phyloP scores from a whole-genome alignment of 2,329 filamentous ascomycete genomes.

The Fusarium begoniae region DNA sequence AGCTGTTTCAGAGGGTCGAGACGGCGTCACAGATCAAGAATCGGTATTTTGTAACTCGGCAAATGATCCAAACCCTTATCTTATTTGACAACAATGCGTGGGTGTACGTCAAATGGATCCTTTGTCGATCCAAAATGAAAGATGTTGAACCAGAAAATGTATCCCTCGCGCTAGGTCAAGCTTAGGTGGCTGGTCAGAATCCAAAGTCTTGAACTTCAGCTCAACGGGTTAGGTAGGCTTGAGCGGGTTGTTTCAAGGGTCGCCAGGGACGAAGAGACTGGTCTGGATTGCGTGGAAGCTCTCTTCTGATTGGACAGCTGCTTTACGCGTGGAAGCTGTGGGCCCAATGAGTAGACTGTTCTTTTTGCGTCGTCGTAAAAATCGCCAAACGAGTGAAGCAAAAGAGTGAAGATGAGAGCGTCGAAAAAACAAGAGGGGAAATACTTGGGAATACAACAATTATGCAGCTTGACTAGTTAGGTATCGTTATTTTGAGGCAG shows the following conservation, averaged over 20 bases:
- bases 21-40: conserved; percentile 8
- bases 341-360: conserved; percentile 9
- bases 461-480: not conserved
- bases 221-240: not conserved
- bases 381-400: not conserved
- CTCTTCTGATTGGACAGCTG: conserved; percentile 30
- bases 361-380: conserved; percentile 5
- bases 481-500: not conserved
- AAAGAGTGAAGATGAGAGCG: not conserved
- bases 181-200: conserved; percentile 32
- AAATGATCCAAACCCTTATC: not conserved
- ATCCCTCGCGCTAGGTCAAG: not conserved
- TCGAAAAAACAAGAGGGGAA: conserved; percentile 11
- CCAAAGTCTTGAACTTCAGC: conserved; percentile 19
- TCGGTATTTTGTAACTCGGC: not conserved
- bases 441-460: not conserved
- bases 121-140: not conserved
- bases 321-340: conserved; percentile 33
- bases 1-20: conserved; percentile 22
- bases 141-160: conserved; percentile 16
- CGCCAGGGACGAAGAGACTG: conserved; percentile 15
- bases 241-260: conserved; percentile 27
- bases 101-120: not conserved
- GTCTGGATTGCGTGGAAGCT: conserved; percentile 36
- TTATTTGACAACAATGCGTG: not conserved